Percentiles rank a stretch among this genome's conserved stretches.
Conservation (phyloP, 2,329 filamentous ascomycete genomes). For the Colletotrichum sp. region DNA sequence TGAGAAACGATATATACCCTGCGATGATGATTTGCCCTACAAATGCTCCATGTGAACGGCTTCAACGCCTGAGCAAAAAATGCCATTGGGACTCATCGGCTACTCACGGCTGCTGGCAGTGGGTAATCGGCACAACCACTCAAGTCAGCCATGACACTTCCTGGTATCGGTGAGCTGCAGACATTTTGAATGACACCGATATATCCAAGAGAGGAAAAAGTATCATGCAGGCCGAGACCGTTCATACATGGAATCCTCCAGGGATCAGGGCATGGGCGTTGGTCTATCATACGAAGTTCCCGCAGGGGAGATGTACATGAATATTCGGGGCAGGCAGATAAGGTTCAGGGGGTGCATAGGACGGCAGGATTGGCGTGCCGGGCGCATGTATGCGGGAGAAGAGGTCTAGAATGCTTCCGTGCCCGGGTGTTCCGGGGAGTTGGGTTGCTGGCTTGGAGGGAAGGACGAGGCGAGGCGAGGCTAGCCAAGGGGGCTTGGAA, state of each 20-base stretch:
- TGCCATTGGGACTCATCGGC: background rate
- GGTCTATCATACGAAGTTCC: background rate
- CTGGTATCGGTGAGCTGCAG: background rate
- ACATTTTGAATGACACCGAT: background rate
- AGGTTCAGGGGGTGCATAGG: background rate
- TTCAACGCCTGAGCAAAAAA: background rate
- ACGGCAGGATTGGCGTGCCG: background rate
- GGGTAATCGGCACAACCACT: background rate
- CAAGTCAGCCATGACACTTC: background rate
- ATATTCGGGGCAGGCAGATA: background rate
- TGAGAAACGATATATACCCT: background rate
- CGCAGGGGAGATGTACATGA: background rate
- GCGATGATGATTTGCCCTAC: background rate
- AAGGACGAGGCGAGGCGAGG: background rate
- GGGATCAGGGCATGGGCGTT: background rate
- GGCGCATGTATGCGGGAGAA: background rate
- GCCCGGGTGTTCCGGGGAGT: background rate
- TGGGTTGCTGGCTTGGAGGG: background rate
- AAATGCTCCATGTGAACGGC: background rate
- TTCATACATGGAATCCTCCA: background rate
- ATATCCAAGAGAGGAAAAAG: background rate
- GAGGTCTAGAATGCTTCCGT: background rate
- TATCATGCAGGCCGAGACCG: background rate
- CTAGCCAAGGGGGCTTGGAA: background rate
- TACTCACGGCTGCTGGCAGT: background rate